Conservation (phyloP, 768 basidiomycete species). For the Cystobasidium onofrii region DNA sequence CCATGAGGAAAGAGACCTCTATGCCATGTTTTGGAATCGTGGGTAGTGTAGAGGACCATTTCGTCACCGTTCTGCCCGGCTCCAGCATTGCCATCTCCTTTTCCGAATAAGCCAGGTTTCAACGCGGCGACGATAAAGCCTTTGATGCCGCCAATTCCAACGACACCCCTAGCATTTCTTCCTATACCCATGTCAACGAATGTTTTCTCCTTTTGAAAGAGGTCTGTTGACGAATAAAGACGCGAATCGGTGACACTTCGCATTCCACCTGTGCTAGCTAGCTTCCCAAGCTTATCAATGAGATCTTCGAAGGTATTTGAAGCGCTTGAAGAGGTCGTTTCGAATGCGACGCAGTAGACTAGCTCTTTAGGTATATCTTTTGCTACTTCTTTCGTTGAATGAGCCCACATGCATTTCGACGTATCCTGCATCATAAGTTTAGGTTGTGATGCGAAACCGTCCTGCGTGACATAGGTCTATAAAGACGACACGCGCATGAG, state of each 20-base stretch:
- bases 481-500: too few relatives aligned
- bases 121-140: conserved; percentile 88
- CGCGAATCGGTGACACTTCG: conserved; percentile 53
- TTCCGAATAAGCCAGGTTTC: conserved; percentile 55
- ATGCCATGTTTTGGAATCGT: conserved; percentile 76
- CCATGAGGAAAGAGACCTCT: conserved; percentile 82
- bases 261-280: conserved; percentile 41
- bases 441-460: conserved; percentile 63
- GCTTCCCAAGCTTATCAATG: conserved; percentile 20
- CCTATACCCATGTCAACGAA: conserved; percentile 74
- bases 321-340: conserved; percentile 47
- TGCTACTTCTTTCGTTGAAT: conserved; percentile 60
- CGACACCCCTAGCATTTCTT: conserved; percentile 76
- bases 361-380: conserved; percentile 64
- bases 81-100: conserved; percentile 37
- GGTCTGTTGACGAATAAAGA: conserved; percentile 76
- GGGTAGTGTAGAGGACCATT: conserved; percentile 75
- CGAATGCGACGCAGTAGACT: conserved; percentile 84
- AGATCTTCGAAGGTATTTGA: conserved; percentile 21
- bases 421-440: conserved; percentile 62
- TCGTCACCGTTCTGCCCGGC: conserved; percentile 52
- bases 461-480: conserved; percentile 80
- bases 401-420: conserved; percentile 76
- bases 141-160: conserved; percentile 83
- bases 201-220: conserved; percentile 59